phyloP scores from a whole-genome alignment of 148 eudicot species.

The Cornus kousa region DNA sequence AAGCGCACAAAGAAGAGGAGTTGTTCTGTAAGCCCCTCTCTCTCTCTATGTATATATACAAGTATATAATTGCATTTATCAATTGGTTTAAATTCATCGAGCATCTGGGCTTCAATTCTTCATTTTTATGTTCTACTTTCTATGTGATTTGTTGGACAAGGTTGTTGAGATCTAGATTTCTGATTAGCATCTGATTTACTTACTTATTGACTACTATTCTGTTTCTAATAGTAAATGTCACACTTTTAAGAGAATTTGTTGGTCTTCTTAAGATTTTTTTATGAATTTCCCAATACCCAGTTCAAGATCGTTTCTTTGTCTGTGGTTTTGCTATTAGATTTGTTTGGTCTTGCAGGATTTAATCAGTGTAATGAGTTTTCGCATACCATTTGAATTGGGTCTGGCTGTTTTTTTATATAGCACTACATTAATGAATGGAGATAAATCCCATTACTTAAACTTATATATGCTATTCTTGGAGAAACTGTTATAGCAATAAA shows the following conservation, averaged over 20 bases:
- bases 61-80: background rate
- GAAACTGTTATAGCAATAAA: too few relatives aligned
- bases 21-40: constrained; percentile 7
- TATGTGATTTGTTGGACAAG: background rate
- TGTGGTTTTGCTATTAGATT: background rate
- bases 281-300: background rate
- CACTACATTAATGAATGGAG: too few relatives aligned
- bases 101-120: constrained; percentile 2
- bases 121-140: background rate
- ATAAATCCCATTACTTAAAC: too few relatives aligned
- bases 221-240: background rate
- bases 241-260: background rate
- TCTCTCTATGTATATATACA: background rate
- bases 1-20: background rate
- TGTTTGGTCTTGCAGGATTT: constrained; percentile 1
- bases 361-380: background rate
- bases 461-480: too few relatives aligned
- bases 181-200: background rate
- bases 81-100: constrained; percentile 4
- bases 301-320: background rate
- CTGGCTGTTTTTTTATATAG: too few relatives aligned
- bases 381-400: too few relatives aligned
- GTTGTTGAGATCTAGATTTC: background rate
- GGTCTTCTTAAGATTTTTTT: background rate
- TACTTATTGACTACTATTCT: background rate